Evolutionary conservation across 2,329 filamentous ascomycete species (phyloP).

Genomic region (Phialocephala sp.): DNA sequence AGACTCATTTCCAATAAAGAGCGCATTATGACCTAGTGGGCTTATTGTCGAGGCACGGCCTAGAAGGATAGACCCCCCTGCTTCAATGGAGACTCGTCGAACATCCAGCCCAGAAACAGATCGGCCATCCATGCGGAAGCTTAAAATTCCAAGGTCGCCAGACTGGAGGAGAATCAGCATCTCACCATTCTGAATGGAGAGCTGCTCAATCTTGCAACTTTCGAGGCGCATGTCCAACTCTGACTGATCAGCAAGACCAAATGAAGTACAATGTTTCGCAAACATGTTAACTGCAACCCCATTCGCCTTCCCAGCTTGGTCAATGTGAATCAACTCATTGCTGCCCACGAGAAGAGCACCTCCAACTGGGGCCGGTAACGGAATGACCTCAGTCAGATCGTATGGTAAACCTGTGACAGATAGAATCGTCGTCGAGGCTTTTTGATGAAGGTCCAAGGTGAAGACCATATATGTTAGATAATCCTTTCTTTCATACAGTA

Average conservation of each 20-base stretch:
- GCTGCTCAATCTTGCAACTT: slow-evolving; percentile 75
- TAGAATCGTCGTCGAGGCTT: slow-evolving; percentile 89
- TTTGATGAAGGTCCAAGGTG: slow-evolving; percentile 91
- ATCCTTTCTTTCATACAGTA: slow-evolving; percentile 80
- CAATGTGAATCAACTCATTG: slow-evolving; percentile 93
- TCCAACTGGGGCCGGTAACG: slow-evolving; percentile 84
- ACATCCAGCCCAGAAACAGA: slow-evolving; percentile 88
- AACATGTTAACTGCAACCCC: slow-evolving; percentile 93
- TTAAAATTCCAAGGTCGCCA: slow-evolving; percentile 76
- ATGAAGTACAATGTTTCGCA: slow-evolving; percentile 80
- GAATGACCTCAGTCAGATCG: slow-evolving; percentile 82
- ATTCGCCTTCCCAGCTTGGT: slow-evolving; percentile 92
- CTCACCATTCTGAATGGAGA: slow-evolving; percentile 80
- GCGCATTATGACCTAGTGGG: slow-evolving; percentile 66
- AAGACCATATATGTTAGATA: slow-evolving; percentile 91
- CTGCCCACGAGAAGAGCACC: slow-evolving; percentile 84
- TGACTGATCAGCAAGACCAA: slow-evolving; percentile 85
- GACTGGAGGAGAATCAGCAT: slow-evolving; percentile 81
- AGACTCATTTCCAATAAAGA: slow-evolving; percentile 88
- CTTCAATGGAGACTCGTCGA: slow-evolving; percentile 64
- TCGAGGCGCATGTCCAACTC: slow-evolving; percentile 81
- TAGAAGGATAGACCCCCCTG: slow-evolving; percentile 67
- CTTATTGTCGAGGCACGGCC: slow-evolving; percentile 72
- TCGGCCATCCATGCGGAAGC: slow-evolving; percentile 86
- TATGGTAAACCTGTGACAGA: slow-evolving; percentile 86